Percentiles rank a stretch among this genome's conserved stretches.
Conservation (phyloP, 495 filamentous ascomycete genomes). For the Pyronema domesticum region DNA sequence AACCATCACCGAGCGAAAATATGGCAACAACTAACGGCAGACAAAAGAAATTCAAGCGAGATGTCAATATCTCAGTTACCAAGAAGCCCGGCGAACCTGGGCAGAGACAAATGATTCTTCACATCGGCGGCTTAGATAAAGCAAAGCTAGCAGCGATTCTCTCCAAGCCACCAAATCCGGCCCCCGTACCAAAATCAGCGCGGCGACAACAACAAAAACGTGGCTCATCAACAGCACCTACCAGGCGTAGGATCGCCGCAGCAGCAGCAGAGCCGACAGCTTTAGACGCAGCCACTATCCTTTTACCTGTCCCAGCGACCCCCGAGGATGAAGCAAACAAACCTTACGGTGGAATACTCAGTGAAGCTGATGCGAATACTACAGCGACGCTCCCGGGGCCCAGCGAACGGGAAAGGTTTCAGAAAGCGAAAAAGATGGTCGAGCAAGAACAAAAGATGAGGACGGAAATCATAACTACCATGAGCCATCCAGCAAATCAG, state of each 20-base stretch:
- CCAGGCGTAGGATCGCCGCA: background rate
- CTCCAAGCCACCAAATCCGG: background rate
- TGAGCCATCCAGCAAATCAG: background rate
- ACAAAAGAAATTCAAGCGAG: constrained; percentile 26
- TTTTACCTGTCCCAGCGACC: constrained; percentile 27
- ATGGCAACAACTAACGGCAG: constrained; percentile 27
- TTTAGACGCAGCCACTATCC: background rate
- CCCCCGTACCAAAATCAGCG: background rate
- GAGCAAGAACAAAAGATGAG: constrained; percentile 69
- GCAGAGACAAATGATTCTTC: background rate
- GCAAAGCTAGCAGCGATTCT: background rate
- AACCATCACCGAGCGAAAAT: constrained; percentile 6
- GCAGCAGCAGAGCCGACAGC: background rate
- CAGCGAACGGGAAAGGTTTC: constrained; percentile 65
- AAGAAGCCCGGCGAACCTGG: constrained; percentile 30
- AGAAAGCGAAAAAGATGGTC: constrained; percentile 68
- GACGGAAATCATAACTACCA: background rate
- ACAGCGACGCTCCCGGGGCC: constrained; percentile 65
- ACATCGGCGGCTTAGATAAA: background rate
- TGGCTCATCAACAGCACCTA: background rate
- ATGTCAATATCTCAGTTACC: constrained; percentile 22
- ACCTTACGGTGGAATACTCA: constrained; percentile 86
- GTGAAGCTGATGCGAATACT: constrained; percentile 78
- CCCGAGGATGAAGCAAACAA: constrained; percentile 82
- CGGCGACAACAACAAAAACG: background rate